These are phyloP conservation scores for Salix viminalis DNA, from an alignment of 345 rosid species.

Conservation along the genomic window DNA sequence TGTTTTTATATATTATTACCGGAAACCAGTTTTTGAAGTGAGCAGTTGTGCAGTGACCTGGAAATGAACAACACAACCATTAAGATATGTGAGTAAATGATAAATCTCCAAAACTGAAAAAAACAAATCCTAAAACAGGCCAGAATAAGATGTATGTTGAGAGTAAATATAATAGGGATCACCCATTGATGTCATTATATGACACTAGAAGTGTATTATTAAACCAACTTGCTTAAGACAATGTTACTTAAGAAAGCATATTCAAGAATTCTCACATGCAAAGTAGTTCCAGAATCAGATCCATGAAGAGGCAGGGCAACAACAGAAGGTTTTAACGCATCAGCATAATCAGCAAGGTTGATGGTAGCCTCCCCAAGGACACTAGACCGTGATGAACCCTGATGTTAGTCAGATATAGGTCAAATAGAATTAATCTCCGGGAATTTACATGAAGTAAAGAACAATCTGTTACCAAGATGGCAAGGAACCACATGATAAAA, in stretches of 20 bases:
- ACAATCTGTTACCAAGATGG: not conserved
- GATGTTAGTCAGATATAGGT: slow-evolving; percentile 23
- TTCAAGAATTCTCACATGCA: slow-evolving; percentile 69
- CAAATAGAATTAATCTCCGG: slow-evolving; percentile 10
- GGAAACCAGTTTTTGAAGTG: slow-evolving; percentile 95
- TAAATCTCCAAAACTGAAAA: not conserved
- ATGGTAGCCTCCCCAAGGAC: slow-evolving; percentile 89
- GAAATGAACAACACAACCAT: slow-evolving; percentile 13
- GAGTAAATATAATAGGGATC: not conserved
- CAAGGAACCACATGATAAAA: not conserved
- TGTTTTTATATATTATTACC: slow-evolving; percentile 37
- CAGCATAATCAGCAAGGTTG: slow-evolving; percentile 90
- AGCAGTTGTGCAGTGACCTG: slow-evolving; percentile 94
- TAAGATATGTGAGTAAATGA: not conserved
- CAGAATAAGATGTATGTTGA: not conserved
- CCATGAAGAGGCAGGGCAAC: slow-evolving; percentile 70
- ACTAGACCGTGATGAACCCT: slow-evolving; percentile 92
- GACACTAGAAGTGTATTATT: not conserved
- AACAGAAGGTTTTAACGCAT: slow-evolving; percentile 73
- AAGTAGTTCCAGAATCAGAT: slow-evolving; percentile 75
- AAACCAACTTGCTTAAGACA: slow-evolving; percentile 4
- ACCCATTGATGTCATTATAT: not conserved
- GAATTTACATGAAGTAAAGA: not conserved
- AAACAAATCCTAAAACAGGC: slow-evolving; percentile 5
- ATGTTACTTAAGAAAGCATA: not conserved